These are phyloP conservation scores for Aechmea fasciata DNA, from an alignment of 176 grass and related monocot genomes.

Conservation along the genomic window DNA sequence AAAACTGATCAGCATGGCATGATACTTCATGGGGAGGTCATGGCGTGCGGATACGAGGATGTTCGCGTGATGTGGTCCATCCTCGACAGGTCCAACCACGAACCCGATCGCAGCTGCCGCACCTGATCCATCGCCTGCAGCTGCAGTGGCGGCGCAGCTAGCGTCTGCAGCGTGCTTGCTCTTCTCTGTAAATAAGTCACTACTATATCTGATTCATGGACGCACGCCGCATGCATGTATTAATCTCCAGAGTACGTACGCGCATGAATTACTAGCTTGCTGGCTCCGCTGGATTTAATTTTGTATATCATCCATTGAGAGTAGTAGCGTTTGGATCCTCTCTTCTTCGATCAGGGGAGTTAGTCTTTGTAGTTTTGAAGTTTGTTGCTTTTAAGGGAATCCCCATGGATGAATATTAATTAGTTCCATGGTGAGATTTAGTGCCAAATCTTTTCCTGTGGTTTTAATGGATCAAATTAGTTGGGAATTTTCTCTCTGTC, in stretches of 20 bases:
- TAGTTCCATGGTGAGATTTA: slow-evolving; percentile 3
- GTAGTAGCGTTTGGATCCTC: too few relatives aligned
- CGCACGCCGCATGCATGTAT: too few relatives aligned
- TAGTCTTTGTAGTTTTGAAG: background rate
- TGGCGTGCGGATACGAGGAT: slow-evolving; percentile 24
- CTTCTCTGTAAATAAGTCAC: too few relatives aligned
- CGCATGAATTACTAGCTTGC: too few relatives aligned
- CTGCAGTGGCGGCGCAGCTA: background rate
- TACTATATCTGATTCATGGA: too few relatives aligned
- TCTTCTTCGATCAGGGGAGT: background rate
- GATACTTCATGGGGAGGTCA: slow-evolving; percentile 22
- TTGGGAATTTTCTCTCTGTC: too few relatives aligned
- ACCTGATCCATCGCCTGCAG: background rate
- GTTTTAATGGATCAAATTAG: too few relatives aligned
- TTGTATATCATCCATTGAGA: too few relatives aligned
- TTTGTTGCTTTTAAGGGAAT: slow-evolving; percentile 1
- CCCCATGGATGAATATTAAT: background rate
- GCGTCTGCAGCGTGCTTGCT: background rate
- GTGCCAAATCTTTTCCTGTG: too few relatives aligned
- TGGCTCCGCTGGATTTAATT: too few relatives aligned
- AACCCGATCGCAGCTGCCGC: background rate
- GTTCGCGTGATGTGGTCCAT: slow-evolving; percentile 28
- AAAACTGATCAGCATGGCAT: slow-evolving; percentile 8
- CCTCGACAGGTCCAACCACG: slow-evolving; percentile 4
- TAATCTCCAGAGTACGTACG: too few relatives aligned